A percentile compares a stretch with the other conserved stretches of the same genome.
phyloP scores from a whole-genome alignment of 495 filamentous ascomycete species.

The Penicillium roqueforti region DNA sequence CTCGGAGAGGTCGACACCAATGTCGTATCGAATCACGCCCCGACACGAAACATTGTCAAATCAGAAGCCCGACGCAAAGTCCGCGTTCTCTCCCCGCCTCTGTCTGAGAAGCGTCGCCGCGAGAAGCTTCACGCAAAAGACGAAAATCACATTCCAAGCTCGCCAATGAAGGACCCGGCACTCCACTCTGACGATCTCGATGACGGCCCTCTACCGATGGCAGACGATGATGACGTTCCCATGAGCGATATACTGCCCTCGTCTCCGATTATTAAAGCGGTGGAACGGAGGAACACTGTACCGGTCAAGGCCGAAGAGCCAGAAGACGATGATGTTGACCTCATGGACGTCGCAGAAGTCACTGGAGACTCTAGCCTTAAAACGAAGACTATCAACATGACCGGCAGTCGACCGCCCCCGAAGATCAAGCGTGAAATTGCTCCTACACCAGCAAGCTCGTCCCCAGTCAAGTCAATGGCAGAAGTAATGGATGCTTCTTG shows the following conservation, averaged over 20 bases:
- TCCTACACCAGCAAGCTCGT: slow-evolving; percentile 70
- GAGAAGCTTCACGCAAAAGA: slow-evolving; percentile 44
- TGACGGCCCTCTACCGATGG: slow-evolving; percentile 50
- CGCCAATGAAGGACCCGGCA: slow-evolving; percentile 32
- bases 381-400: slow-evolving; percentile 74
- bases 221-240: slow-evolving; percentile 58
- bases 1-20: slow-evolving; percentile 88
- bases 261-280: slow-evolving; percentile 77
- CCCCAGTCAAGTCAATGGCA: slow-evolving; percentile 57
- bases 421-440: slow-evolving; percentile 66
- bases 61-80: slow-evolving; percentile 71
- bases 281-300: slow-evolving; percentile 63
- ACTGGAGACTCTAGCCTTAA: slow-evolving; percentile 59
- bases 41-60: slow-evolving; percentile 61
- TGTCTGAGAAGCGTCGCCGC: slow-evolving; percentile 43
- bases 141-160: slow-evolving; percentile 39
- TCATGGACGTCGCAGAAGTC: slow-evolving; percentile 80
- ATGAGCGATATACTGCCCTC: slow-evolving; percentile 87
- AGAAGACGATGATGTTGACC: slow-evolving; percentile 73
- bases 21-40: slow-evolving; percentile 52
- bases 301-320: slow-evolving; percentile 59
- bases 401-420: slow-evolving; percentile 73
- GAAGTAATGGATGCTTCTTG: slow-evolving; percentile 77
- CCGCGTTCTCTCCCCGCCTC: slow-evolving; percentile 72
- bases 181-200: slow-evolving; percentile 44